A percentile compares a stretch with the other conserved stretches of the same genome.
Conservation (phyloP, 192 early-diverging fungal genomes). For the Entomortierella chlamydospora region DNA sequence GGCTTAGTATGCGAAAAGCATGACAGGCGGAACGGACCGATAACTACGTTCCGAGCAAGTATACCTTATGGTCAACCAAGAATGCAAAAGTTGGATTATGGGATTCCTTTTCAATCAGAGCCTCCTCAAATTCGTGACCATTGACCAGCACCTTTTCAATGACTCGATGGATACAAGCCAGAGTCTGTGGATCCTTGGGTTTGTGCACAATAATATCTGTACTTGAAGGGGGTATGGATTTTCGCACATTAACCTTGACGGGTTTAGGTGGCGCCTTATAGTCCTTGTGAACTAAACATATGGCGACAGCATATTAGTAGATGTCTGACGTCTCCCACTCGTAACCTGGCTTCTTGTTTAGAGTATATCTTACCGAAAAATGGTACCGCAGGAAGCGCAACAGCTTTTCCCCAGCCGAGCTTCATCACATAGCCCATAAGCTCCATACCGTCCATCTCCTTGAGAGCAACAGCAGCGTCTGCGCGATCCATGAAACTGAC, state of each 20-base stretch:
- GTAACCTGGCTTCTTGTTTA: not conserved
- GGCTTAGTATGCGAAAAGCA: not conserved
- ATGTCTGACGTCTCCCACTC: no score
- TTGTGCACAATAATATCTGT: conserved; percentile 75
- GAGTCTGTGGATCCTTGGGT: conserved; percentile 66
- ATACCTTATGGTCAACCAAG: conserved; percentile 75
- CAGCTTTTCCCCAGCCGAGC: conserved; percentile 89
- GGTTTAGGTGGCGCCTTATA: conserved; percentile 31
- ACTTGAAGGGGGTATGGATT: conserved; percentile 52
- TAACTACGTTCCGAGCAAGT: not conserved
- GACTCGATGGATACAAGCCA: conserved; percentile 84
- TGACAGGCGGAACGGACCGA: not conserved
- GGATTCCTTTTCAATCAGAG: conserved; percentile 57
- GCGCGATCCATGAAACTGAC: conserved; percentile 89
- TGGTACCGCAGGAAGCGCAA: conserved; percentile 77
- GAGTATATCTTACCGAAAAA: conserved; percentile 67
- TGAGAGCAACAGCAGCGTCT: conserved; percentile 76
- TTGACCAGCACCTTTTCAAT: conserved; percentile 81
- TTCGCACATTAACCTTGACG: conserved; percentile 30
- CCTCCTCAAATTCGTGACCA: conserved; percentile 78
- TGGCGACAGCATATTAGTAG: not conserved
- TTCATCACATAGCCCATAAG: conserved; percentile 69
- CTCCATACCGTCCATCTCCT: conserved; percentile 78
- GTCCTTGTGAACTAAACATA: conserved; percentile 33
- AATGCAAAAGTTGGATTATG: conserved; percentile 79